Percentiles rank a stretch among this genome's conserved stretches.
These are phyloP conservation scores for Carpinus viminea DNA, from an alignment of 306 rosid species.

Conservation along the genomic window DNA sequence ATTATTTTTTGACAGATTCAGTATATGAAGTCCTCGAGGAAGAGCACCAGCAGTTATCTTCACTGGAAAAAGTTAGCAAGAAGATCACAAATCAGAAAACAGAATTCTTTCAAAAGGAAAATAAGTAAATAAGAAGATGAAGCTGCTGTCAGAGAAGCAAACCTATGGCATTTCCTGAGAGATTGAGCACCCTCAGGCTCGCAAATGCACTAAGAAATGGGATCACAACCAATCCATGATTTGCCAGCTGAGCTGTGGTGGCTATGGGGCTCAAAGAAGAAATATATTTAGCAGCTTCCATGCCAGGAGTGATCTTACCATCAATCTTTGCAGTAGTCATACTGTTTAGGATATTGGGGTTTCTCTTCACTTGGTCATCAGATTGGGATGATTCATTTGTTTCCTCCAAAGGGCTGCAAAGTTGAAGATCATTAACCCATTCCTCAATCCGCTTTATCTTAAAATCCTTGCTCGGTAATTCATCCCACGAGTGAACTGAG, in stretches of 20 bases:
- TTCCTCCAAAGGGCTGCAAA: slow-evolving; percentile 61
- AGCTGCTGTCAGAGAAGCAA: slow-evolving; percentile 28
- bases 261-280: slow-evolving; percentile 75
- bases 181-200: slow-evolving; percentile 77
- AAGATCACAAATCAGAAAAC: slow-evolving; percentile 7
- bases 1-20: slow-evolving; percentile 86
- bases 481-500: slow-evolving; percentile 34
- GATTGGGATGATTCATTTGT: slow-evolving; percentile 42
- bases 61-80: slow-evolving; percentile 48
- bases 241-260: slow-evolving; percentile 74
- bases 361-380: slow-evolving; percentile 38
- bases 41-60: slow-evolving; percentile 85
- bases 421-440: slow-evolving; percentile 80
- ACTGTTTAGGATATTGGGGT: slow-evolving; percentile 30
- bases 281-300: slow-evolving; percentile 85
- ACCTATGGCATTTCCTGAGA: slow-evolving; percentile 89
- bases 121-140: slow-evolving; percentile 2
- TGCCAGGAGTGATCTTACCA: slow-evolving; percentile 62
- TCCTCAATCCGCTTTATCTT: slow-evolving; percentile 80
- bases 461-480: slow-evolving; percentile 52
- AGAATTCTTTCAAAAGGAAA: slow-evolving; percentile 14
- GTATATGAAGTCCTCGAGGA: slow-evolving; percentile 86
- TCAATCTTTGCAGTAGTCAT: slow-evolving; percentile 40
- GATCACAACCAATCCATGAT: slow-evolving; percentile 79
- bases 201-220: slow-evolving; percentile 90